phyloP scores from a whole-genome alignment of 805 yeast species.

The Soucietia sequanensis region DNA sequence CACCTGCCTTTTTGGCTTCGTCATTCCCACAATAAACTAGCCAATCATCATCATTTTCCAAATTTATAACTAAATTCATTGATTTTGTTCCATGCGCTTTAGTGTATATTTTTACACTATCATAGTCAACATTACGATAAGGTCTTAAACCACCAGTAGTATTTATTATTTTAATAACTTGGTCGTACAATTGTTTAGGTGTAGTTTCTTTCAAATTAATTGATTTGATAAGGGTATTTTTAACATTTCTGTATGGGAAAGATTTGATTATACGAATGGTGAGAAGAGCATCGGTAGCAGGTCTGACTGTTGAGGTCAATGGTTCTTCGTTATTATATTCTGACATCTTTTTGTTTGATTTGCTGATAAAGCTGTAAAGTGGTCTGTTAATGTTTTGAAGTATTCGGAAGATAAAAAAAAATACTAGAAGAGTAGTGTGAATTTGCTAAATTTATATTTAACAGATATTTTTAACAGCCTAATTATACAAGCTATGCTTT shows the following conservation, averaged over 20 bases:
- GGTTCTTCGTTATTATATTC: slow-evolving; percentile 54
- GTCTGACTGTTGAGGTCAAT: slow-evolving; percentile 74
- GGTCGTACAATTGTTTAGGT: slow-evolving; percentile 59
- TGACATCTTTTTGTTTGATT: no score
- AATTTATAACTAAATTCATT: slow-evolving; percentile 85
- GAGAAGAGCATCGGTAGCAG: slow-evolving; percentile 68
- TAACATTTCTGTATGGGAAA: slow-evolving; percentile 86
- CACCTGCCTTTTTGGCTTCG: slow-evolving; percentile 7
- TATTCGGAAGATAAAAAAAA: no score
- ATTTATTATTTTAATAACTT: slow-evolving; percentile 42
- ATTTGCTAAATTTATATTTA: no score
- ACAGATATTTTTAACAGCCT: no score
- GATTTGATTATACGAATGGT: slow-evolving; percentile 89
- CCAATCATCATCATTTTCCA: slow-evolving; percentile 80
- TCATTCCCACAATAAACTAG: slow-evolving; percentile 32
- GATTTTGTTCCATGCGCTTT: slow-evolving; percentile 96
- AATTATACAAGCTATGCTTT: no score
- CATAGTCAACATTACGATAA: slow-evolving; percentile 70
- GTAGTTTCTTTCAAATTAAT: slow-evolving; percentile 71
- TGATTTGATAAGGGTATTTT: slow-evolving; percentile 65
- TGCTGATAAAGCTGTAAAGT: no score
- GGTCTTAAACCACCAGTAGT: slow-evolving; percentile 76
- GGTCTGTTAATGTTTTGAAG: no score
- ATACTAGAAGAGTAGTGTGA: no score
- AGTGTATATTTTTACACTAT: slow-evolving; percentile 82